Evolutionary conservation across 345 rosid genomes (phyloP), one percentile per base, ranked within the genome.

Genomic region (Toxicodendron radicans): DNA sequence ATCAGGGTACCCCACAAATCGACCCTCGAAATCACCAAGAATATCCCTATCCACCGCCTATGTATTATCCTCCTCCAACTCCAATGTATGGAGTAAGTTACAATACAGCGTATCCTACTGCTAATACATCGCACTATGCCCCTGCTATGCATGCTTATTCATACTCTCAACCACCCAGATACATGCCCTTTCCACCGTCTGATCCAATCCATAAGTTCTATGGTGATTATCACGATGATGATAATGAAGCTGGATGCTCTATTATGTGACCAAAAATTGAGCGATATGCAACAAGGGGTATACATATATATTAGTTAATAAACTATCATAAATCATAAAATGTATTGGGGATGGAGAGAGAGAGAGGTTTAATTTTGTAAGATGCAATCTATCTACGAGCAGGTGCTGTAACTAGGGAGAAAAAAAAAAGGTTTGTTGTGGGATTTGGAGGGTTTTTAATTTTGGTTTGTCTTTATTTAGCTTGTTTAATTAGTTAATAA

Each of bases 81-180:
- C 81, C 83, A 61, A 56, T 66, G 20, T 67, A 75, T 56, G 92
- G 85, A 58, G 64, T 75, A 75, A 87, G 83, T 67, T 77, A 84
- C 81, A 83, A 46, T 66, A 78, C 86, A 2, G 57, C 81, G 10
- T 63, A 81, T 63, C 84, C 84, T 13, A 80, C 76, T 71, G 62
- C 62, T 0, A 70, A 57, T 64, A 59, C 79, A n/a, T 78, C 84
- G 41, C 65, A 67, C 64, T 76, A 76, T 53, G 78, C 82, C 10
- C 68, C 81, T 71, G 67, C 80, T 56, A 51, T 72, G 79, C 78
- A 79, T 54, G 67, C 66, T 9, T 75, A 63, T 35, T 52, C 76
- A 3, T 72, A 64, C 48, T 70, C 70, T 43, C 75, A 49, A 33
- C 76, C 71, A 4, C 41, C 58, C 23, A 65, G 56, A 16, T 73